A percentile compares a stretch with the other conserved stretches of the same genome.
phyloP scores from a whole-genome alignment of 2,329 filamentous ascomycete genomes.

The Ustulina deusta region DNA sequence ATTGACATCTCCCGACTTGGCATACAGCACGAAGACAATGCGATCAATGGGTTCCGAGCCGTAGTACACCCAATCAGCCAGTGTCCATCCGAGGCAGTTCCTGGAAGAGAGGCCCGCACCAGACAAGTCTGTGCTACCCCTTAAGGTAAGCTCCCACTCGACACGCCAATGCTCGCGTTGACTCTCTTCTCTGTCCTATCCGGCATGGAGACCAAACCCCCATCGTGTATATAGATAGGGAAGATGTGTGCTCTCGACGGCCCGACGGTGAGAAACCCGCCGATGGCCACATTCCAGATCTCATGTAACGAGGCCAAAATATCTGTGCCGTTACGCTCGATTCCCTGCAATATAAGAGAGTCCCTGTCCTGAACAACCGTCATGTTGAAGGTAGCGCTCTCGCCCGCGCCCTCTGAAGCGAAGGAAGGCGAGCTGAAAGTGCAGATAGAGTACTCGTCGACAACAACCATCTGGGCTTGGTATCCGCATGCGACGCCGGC shows the following conservation, averaged over 20 bases:
- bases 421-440: neutral
- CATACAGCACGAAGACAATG: slow-evolving; percentile 21
- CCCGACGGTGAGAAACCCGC: slow-evolving; percentile 9
- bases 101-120: neutral
- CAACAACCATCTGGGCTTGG: slow-evolving; percentile 23
- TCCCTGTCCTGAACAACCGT: slow-evolving; percentile 10
- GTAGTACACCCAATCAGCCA: slow-evolving; percentile 25
- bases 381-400: neutral
- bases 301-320: slow-evolving; percentile 17
- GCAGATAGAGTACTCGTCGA: slow-evolving; percentile 13
- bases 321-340: slow-evolving; percentile 19
- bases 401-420: neutral
- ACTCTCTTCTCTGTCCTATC: neutral
- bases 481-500: slow-evolving; percentile 25
- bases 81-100: slow-evolving; percentile 18
- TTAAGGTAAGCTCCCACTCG: slow-evolving; percentile 13
- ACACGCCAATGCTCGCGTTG: slow-evolving; percentile 22
- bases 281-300: slow-evolving; percentile 21
- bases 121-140: slow-evolving; percentile 5
- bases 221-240: slow-evolving; percentile 6
- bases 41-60: slow-evolving; percentile 24
- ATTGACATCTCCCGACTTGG: slow-evolving; percentile 6
- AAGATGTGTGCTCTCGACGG: slow-evolving; percentile 17
- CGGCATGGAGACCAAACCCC: neutral
- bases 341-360: slow-evolving; percentile 8